Conservation (phyloP, 2,329 filamentous ascomycete species). For the Beauveria sp. region DNA sequence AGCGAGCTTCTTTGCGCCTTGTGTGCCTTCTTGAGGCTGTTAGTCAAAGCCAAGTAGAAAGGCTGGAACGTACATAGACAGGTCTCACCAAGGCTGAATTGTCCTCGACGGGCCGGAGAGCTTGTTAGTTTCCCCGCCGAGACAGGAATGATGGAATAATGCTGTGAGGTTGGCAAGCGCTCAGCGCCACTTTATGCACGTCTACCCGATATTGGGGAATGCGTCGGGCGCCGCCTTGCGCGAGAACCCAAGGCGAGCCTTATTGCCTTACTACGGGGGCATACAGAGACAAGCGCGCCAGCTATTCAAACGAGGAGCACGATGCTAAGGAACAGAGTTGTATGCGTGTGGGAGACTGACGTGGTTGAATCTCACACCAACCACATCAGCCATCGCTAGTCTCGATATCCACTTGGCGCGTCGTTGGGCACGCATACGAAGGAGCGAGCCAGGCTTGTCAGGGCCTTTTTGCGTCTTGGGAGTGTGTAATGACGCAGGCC, state of each 20-base stretch:
- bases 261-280: neutral
- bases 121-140: neutral
- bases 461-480: neutral
- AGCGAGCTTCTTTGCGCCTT: too few relatives aligned
- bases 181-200: constrained; percentile 6
- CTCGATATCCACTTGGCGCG: neutral
- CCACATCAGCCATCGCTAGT: constrained; percentile 1
- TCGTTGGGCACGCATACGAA: constrained; percentile 3
- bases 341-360: constrained; percentile 6
- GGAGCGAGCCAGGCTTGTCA: neutral
- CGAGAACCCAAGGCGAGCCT: constrained; percentile 6
- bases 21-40: too few relatives aligned
- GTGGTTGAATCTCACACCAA: constrained; percentile 8
- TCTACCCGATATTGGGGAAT: constrained; percentile 5
- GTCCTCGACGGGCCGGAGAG: neutral
- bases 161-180: neutral
- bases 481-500: neutral
- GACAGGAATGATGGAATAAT: neutral
- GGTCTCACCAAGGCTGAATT: neutral
- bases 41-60: neutral
- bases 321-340: neutral
- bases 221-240: neutral
- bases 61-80: neutral
- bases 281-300: neutral
- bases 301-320: neutral